Evolutionary conservation across 352 stramenopile species (phyloP).

Genomic region (Phytophthora brassicae): DNA sequence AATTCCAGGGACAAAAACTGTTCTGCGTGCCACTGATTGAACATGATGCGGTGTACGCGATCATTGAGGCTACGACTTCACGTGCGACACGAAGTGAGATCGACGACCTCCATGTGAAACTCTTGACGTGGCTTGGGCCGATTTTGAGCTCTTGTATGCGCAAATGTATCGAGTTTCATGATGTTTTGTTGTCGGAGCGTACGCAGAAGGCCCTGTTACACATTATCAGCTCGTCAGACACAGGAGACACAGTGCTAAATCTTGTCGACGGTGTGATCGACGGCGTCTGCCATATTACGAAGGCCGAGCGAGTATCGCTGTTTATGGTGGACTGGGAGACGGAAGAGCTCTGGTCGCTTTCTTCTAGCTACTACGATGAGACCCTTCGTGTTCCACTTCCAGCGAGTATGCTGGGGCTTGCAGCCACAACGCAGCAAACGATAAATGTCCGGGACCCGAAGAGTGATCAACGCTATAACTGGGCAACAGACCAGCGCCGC

Average conservation of each 20-base stretch:
- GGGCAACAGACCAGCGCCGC: slow-evolving; percentile 51
- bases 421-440: slow-evolving; percentile 58
- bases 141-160: slow-evolving; percentile 85
- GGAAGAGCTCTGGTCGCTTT: slow-evolving; percentile 80
- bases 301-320: slow-evolving; percentile 70
- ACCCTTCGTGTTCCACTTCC: slow-evolving; percentile 64
- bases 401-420: slow-evolving; percentile 60
- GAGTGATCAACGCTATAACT: slow-evolving; percentile 60
- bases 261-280: slow-evolving; percentile 84
- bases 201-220: slow-evolving; percentile 85
- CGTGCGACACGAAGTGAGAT: slow-evolving; percentile 40
- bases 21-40: slow-evolving; percentile 74
- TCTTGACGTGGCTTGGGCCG: slow-evolving; percentile 77
- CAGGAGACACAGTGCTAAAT: slow-evolving; percentile 82
- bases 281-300: slow-evolving; percentile 79
- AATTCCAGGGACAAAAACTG: slow-evolving; percentile 61
- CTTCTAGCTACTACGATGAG: slow-evolving; percentile 73
- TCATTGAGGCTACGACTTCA: slow-evolving; percentile 67
- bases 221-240: slow-evolving; percentile 85
- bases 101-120: slow-evolving; percentile 67
- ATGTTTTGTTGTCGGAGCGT: slow-evolving; percentile 78
- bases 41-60: slow-evolving; percentile 76
- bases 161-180: slow-evolving; percentile 86
- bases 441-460: slow-evolving; percentile 73
- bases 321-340: slow-evolving; percentile 88